A percentile compares a stretch with the other conserved stretches of the same genome.
phyloP scores from a whole-genome alignment of 768 basidiomycete genomes.

The Amanita pallidorosea region DNA sequence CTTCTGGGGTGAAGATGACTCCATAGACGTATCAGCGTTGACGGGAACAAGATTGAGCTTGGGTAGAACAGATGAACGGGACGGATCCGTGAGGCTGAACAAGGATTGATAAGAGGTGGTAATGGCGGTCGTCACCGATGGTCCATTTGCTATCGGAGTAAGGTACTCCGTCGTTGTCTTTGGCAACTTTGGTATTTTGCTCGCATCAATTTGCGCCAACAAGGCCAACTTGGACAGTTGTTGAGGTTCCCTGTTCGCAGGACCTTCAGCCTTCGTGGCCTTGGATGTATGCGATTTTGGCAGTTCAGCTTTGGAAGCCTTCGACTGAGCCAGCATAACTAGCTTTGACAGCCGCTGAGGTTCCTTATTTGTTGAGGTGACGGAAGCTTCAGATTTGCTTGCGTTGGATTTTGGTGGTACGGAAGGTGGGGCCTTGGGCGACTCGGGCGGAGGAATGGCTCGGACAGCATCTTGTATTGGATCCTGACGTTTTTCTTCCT shows the following conservation, averaged over 20 bases:
- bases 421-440: conserved; percentile 7
- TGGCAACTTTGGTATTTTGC: conserved; percentile 34
- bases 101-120: conserved; percentile 73
- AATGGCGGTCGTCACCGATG: conserved; percentile 77
- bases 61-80: conserved; percentile 27
- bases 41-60: conserved; percentile 35
- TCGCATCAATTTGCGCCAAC: conserved; percentile 38
- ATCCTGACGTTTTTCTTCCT: conserved; percentile 40
- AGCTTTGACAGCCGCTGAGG: neutral
- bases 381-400: conserved; percentile 2
- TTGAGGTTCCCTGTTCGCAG: conserved; percentile 7
- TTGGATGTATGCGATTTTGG: neutral
- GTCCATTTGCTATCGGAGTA: conserved; percentile 72
- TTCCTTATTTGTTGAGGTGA: neutral
- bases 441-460: conserved; percentile 9
- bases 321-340: neutral
- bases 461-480: conserved; percentile 2
- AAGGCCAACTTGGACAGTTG: conserved; percentile 19
- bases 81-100: conserved; percentile 47
- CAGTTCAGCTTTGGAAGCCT: neutral
- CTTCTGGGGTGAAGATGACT: conserved; percentile 17
- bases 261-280: neutral
- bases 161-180: conserved; percentile 55
- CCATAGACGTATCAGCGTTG: conserved; percentile 8
- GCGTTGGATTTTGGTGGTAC: conserved; percentile 13